These are phyloP conservation scores for Hymenoscyphus salicellus DNA, from an alignment of 2,329 filamentous ascomycete genomes.

Conservation along the genomic window DNA sequence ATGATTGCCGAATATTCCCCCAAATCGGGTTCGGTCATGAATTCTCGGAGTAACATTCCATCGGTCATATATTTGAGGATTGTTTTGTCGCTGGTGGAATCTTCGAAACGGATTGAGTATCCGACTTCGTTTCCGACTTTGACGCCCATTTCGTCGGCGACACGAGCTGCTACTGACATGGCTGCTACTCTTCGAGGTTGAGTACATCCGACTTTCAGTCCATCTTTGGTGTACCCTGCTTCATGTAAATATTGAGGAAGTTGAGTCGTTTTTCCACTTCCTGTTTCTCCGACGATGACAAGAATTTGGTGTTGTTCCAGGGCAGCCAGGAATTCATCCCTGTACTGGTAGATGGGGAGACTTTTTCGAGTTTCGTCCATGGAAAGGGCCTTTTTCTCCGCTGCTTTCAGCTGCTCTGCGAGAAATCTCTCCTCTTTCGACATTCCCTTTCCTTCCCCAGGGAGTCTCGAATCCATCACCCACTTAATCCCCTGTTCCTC, in stretches of 20 bases:
- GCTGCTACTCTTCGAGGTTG: conserved; percentile 93
- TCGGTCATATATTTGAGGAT: conserved; percentile 96
- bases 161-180: conserved; percentile 95
- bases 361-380: conserved; percentile 91
- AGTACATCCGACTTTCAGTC: conserved; percentile 85
- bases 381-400: conserved; percentile 80
- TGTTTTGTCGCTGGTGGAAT: conserved; percentile 86
- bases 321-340: conserved; percentile 81
- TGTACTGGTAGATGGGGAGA: conserved; percentile 84
- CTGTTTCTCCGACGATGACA: conserved; percentile 92
- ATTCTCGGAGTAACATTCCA: conserved; percentile 86
- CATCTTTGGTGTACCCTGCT: conserved; percentile 80
- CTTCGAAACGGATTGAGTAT: conserved; percentile 92
- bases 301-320: conserved; percentile 82
- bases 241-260: conserved; percentile 91
- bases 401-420: conserved; percentile 78
- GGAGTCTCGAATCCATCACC: conserved; percentile 68
- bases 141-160: conserved; percentile 88
- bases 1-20: conserved; percentile 82
- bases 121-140: conserved; percentile 90
- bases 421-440: conserved; percentile 77
- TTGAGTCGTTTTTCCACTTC: conserved; percentile 93
- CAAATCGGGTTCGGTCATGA: conserved; percentile 84
- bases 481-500: conserved; percentile 85
- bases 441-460: conserved; percentile 68